Base-by-base conservation (phyloP, 2,329 filamentous ascomycete genomes). In the Myriosclerotinia curreyana region DNA sequence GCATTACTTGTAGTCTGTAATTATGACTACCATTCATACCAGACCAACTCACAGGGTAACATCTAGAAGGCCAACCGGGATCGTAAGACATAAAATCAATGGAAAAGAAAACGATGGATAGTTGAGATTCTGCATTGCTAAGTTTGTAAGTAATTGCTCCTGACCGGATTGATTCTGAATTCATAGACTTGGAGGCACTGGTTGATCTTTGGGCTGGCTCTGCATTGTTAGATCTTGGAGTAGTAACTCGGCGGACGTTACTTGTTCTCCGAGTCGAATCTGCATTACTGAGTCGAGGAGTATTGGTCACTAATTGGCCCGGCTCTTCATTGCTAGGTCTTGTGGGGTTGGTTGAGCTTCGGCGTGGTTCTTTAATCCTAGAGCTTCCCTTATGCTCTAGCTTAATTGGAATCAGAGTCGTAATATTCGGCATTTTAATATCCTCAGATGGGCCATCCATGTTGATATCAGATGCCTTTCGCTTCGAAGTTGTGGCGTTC, bases 81-180 rank as follows among this genome's bases (percentile, higher is more conserved):
- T 54, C 50, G 9, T 62, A 62, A 1, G 60, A 62, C 22, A 62
- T 54, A n/a, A 25, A 62, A 3, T 54, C 22, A 3, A 62, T 36
- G 14, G 25, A 12, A 22, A 56, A 34, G 17, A 6, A 28, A 20
- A 0, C n/a, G 15, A n/a, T 5, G 25, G 50, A 48, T 11, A 54
- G 60, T 40, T 11, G 28, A 31, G 14, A 5, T 15, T 62, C 50
- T 12, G 50, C 8, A 14, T 7, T n/a, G n/a, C 25, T 48, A 34
- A 3, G 50, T 40, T 1, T 44, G 20, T n/a, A 7, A 6, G 25
- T 5, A 22, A 6, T 9, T 4, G 25, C 25, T 44, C 9, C 3
- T 46, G 17, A 17, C n/a, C 20, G 40, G 25, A 1, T 31, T 22
- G 54, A 1, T 42, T 15, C 54, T 31, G 14, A 5, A 14, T 2